Evolutionary conservation across 768 basidiomycete genomes (phyloP), one percentile per base, ranked within the genome.

Genomic region (Mycena venus): DNA sequence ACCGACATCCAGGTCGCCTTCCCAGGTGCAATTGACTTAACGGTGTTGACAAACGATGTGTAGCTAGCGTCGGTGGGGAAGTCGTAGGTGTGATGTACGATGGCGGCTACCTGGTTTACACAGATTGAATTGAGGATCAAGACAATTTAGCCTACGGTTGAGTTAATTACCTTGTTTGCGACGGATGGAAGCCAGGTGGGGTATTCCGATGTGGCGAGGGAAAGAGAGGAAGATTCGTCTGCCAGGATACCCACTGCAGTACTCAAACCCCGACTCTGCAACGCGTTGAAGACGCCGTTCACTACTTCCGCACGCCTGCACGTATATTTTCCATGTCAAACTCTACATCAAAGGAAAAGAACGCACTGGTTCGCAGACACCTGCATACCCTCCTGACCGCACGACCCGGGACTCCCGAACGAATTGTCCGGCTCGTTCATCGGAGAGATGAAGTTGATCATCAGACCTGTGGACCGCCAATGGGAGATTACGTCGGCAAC

Each of bases 341-440:
- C n/a, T n/a, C n/a, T n/a, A n/a, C n/a, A n/a, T n/a, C n/a, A n/a
- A n/a, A n/a, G n/a, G n/a, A n/a, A n/a, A 21, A 31, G 23, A 14
- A 56, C 84, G 34, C 44, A 85, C 85, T 86, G 85, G 65, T 71
- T 81, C 6, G 86, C 85, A 56, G 76, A 73, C 49, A 88, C 87
- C 68, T 80, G 77, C 87, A 88, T 88, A 2, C 87, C 87, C 78
- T 88, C 87, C 77, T 88, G 87, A 23, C 84, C 84, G 74, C 87
- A 88, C 3, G 83, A 84, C 7, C 82, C 79, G 21, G 84, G 84
- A 15, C 29, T 49, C 3, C 84, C 84, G 72, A 86, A 85, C 15
- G 59, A 84, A 63, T 82, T 83, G 64, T 86, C 85, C 3, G 86
- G 86, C 60, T 86, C 85, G 72, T 88, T 87, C 83, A 88, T 88